A percentile compares a stretch with the other conserved stretches of the same genome.
Evolutionary conservation across 257 asterid species (phyloP).

Genomic region (Plectranthus barbatus): DNA sequence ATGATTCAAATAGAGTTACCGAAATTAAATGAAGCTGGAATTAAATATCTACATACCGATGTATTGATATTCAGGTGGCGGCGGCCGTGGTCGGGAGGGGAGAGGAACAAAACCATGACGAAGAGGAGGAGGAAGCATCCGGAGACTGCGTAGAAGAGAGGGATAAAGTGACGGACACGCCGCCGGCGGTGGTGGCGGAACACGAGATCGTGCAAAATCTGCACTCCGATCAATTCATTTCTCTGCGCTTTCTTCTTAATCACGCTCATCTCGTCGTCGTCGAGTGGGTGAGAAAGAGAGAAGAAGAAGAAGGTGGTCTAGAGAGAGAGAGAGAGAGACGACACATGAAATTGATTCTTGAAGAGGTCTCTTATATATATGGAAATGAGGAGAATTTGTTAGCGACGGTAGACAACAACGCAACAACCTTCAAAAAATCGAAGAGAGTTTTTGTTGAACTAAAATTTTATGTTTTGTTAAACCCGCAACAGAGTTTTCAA

Average conservation of each 20-base stretch:
- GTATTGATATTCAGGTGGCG: slow-evolving; percentile 18
- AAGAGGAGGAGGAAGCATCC: slow-evolving; percentile 34
- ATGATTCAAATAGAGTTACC: not conserved
- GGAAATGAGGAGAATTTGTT: slow-evolving; percentile 11
- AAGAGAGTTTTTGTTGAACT: slow-evolving; percentile 10
- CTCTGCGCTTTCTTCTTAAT: slow-evolving; percentile 37
- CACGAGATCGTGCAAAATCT: slow-evolving; percentile 33
- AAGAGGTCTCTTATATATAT: slow-evolving; percentile 9
- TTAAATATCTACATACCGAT: slow-evolving; percentile 11
- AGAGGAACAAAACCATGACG: slow-evolving; percentile 31
- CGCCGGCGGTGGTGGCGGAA: slow-evolving; percentile 44
- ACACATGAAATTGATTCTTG: not conserved
- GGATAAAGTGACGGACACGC: slow-evolving; percentile 30
- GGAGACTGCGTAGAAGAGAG: slow-evolving; percentile 33
- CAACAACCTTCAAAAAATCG: slow-evolving; percentile 13
- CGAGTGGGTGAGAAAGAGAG: not conserved
- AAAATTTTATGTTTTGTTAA: slow-evolving; percentile 5
- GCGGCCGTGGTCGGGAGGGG: slow-evolving; percentile 27
- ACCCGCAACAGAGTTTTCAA: too few relatives aligned
- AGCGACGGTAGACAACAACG: slow-evolving; percentile 3
- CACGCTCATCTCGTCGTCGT: slow-evolving; percentile 8
- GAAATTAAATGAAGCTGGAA: not conserved
- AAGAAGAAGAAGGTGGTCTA: not conserved
- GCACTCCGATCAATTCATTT: slow-evolving; percentile 24
- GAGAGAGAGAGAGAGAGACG: not conserved